Percentiles rank a stretch among this genome's conserved stretches.
phyloP scores from a whole-genome alignment of 768 basidiomycete genomes.

The Calocybe gangraenosa region DNA sequence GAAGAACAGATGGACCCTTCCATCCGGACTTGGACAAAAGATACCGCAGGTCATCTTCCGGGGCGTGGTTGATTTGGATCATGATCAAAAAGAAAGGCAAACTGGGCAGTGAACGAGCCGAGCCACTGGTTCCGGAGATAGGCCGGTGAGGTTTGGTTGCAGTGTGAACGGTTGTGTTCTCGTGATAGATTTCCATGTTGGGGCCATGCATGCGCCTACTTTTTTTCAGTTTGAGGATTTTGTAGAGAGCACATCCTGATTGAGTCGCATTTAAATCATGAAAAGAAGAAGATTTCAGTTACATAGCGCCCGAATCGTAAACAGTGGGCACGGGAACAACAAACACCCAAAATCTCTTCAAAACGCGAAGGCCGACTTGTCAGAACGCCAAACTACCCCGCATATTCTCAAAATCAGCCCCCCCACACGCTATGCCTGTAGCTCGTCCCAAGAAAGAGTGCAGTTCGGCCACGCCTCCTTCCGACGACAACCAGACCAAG shows the following conservation, averaged over 20 bases:
- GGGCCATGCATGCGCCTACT: constrained; percentile 19
- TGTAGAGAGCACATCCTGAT: constrained; percentile 29
- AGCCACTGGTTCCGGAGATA: constrained; percentile 40
- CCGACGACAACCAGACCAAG: constrained; percentile 57
- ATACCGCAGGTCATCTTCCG: constrained; percentile 24
- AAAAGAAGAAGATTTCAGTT: constrained; percentile 27
- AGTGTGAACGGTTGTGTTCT: constrained; percentile 31
- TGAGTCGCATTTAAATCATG: constrained; percentile 35
- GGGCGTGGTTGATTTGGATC: constrained; percentile 14
- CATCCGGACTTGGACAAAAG: constrained; percentile 30
- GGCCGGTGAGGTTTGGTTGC: constrained; percentile 27
- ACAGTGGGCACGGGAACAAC: constrained; percentile 38
- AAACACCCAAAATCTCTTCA: constrained; percentile 32
- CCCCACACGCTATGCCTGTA: constrained; percentile 53
- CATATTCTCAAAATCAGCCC: constrained; percentile 26
- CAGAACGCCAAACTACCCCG: constrained; percentile 24
- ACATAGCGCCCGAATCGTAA: constrained; percentile 35
- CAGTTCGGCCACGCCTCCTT: constrained; percentile 57
- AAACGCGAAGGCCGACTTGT: constrained; percentile 26
- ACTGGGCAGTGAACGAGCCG: constrained; percentile 26
- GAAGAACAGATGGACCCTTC: constrained; percentile 12
- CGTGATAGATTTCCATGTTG: constrained; percentile 36
- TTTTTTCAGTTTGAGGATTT: constrained; percentile 21
- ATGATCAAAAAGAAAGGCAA: constrained; percentile 27
- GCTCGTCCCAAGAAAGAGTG: constrained; percentile 65